Evolutionary conservation across 805 yeast genomes (phyloP), one percentile per base, ranked within the genome.

Genomic region (Ogataea paradorogensis): DNA sequence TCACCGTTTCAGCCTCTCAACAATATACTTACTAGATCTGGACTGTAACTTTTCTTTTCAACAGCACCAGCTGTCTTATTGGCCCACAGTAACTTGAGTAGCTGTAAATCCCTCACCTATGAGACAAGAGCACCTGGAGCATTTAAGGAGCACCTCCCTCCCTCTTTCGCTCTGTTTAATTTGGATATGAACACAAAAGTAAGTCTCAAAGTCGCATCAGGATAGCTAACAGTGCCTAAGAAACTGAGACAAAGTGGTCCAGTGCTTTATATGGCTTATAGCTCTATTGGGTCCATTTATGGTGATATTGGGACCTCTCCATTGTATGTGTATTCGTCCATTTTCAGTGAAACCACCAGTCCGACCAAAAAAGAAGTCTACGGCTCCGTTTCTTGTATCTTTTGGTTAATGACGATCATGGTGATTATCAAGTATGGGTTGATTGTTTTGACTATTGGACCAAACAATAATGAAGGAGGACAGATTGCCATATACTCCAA

Each of bases 221-320:
- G 9, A 23, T 18, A 18, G 20, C 38, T 20, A 25, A 32, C 27
- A 10, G 27, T 11, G n/a, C 25, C 3, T 7, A 21, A 43, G 47
- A 39, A 35, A n/a, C 14, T 28, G 1, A 39, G 37, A 30, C 27
- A 35, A n/a, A 30, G 33, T 23, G 20, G 39, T 9, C 15, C 15
- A 16, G 43, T 42, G 7, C 34, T 47, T 7, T 16, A 25, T 11
- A 24, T 44, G n/a, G 32, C 45, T 4, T 53, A 35, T 28, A 45
- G 44, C 13, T 70, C 78, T 4, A 61, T 78, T 27, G 84, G 84
- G 15, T 78, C 79, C n/a, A 75, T 78, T 28, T 78, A 77, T 52
- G 82, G 84, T 35, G 83, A 78, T 56, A 62, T 78, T 41, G 82
- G 81, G 21, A 78, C 84, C 4, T 74, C 81, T 9, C 84, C 84